Percentiles rank a stretch among this genome's conserved stretches.
Evolutionary conservation across 176 grass and related monocot species (phyloP).

Genomic region (Oryza meridionalis): DNA sequence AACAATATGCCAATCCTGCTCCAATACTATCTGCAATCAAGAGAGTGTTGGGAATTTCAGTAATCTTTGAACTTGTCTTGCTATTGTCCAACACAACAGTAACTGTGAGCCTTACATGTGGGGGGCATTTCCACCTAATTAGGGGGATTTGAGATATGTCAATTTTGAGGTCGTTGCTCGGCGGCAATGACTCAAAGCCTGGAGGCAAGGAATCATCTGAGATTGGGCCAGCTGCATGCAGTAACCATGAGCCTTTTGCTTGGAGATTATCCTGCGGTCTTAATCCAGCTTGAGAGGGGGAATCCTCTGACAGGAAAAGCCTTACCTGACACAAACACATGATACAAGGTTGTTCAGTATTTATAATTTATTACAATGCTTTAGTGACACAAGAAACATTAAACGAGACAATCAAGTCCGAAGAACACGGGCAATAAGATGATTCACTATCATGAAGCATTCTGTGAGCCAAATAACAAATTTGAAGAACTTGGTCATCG

Average conservation of each 20-base stretch:
- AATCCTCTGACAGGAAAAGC: constrained; percentile 91
- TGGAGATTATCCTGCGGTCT: constrained; percentile 90
- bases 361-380: constrained; percentile 7
- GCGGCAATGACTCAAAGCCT: constrained; percentile 82
- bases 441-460: constrained; percentile 1
- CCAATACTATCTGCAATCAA: constrained; percentile 65
- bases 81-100: neutral
- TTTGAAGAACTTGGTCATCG: neutral
- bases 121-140: constrained; percentile 75
- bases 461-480: constrained; percentile 1
- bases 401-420: neutral
- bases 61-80: neutral
- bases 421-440: neutral
- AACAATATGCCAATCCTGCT: constrained; percentile 69
- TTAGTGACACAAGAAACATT: neutral
- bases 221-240: constrained; percentile 60
- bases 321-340: constrained; percentile 61
- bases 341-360: constrained; percentile 2
- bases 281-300: constrained; percentile 75
- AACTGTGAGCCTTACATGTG: constrained; percentile 47
- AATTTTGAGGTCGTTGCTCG: constrained; percentile 52
- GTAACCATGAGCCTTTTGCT: constrained; percentile 88
- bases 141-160: constrained; percentile 73
- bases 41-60: neutral
- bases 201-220: constrained; percentile 92